phyloP scores from a whole-genome alignment of 1,139 yeast species.

The Kluyveromyces sp. region DNA sequence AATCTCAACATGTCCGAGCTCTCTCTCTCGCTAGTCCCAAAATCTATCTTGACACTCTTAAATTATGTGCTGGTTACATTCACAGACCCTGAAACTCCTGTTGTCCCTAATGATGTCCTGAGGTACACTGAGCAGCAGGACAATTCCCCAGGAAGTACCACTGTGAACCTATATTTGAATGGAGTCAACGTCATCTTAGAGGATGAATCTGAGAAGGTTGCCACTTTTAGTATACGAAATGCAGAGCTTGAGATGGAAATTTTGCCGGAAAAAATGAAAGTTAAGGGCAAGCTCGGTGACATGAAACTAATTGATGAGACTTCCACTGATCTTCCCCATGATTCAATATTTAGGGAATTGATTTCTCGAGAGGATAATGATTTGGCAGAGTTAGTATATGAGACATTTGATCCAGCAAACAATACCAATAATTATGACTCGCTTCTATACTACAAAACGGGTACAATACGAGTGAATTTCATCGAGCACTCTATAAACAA shows the following conservation, averaged over 20 bases:
- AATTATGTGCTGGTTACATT: slow-evolving; percentile 83
- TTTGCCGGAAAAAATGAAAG: slow-evolving; percentile 72
- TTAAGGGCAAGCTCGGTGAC: slow-evolving; percentile 72
- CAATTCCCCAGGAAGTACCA: slow-evolving; percentile 64
- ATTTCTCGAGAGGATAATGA: slow-evolving; percentile 78
- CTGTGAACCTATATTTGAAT: slow-evolving; percentile 60
- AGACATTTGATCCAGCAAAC: slow-evolving; percentile 62
- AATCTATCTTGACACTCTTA: slow-evolving; percentile 67
- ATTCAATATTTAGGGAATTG: slow-evolving; percentile 56
- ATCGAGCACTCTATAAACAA: slow-evolving; percentile 74
- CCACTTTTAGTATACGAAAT: slow-evolving; percentile 68
- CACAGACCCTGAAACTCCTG: slow-evolving; percentile 69
- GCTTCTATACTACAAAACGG: slow-evolving; percentile 58
- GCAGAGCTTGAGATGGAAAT: slow-evolving; percentile 63
- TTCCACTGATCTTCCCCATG: slow-evolving; percentile 53
- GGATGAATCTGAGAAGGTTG: slow-evolving; percentile 77
- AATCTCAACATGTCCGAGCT: slow-evolving; percentile 75
- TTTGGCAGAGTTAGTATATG: slow-evolving; percentile 76
- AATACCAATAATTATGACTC: slow-evolving; percentile 47
- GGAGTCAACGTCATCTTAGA: slow-evolving; percentile 71
- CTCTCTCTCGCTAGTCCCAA: slow-evolving; percentile 68
- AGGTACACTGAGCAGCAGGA: slow-evolving; percentile 55
- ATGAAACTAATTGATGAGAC: slow-evolving; percentile 72
- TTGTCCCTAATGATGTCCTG: slow-evolving; percentile 58
- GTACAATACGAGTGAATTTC: slow-evolving; percentile 67